Percentiles rank a stretch among this genome's conserved stretches.
phyloP scores from a whole-genome alignment of 1,139 yeast species.

The Blastobotrys petasosporus region DNA sequence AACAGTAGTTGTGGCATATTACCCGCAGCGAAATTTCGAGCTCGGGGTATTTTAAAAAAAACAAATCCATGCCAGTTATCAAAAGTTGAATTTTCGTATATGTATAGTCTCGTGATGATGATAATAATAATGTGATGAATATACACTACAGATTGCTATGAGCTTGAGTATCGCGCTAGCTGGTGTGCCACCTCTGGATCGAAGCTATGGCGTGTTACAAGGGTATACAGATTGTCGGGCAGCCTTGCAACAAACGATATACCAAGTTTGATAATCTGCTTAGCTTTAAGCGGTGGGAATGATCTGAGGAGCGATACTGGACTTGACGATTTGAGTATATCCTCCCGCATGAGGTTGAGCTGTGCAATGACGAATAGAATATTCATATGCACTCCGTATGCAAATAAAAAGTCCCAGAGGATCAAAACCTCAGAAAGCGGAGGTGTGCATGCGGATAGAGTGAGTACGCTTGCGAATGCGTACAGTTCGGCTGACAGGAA shows the following conservation, averaged over 20 bases:
- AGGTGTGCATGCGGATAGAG: slow-evolving; percentile 87
- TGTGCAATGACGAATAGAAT: slow-evolving; percentile 82
- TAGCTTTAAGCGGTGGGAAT: slow-evolving; percentile 67
- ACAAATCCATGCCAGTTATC: slow-evolving; percentile 6
- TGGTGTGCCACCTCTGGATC: slow-evolving; percentile 36
- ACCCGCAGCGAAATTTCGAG: slow-evolving; percentile 49
- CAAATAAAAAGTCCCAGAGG: slow-evolving; percentile 86
- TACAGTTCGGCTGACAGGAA: slow-evolving; percentile 74
- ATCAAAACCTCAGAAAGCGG: slow-evolving; percentile 69
- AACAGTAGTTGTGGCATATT: slow-evolving; percentile 60
- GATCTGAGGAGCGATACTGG: slow-evolving; percentile 75
- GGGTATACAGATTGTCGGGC: slow-evolving; percentile 61
- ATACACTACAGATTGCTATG: background rate
- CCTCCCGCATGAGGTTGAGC: slow-evolving; percentile 59
- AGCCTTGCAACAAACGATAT: slow-evolving; percentile 74
- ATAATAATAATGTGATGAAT: background rate
- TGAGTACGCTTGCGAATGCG: slow-evolving; percentile 82
- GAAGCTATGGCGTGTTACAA: slow-evolving; percentile 65
- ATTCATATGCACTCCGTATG: slow-evolving; percentile 88
- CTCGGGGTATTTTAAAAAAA: slow-evolving; percentile 31
- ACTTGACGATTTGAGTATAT: slow-evolving; percentile 49
- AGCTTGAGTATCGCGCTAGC: slow-evolving; percentile 3
- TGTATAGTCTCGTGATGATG: background rate
- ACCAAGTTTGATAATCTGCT: slow-evolving; percentile 70
- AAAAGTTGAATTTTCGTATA: background rate